These are phyloP conservation scores for Backusella liffmaniae DNA, from an alignment of 192 early-diverging fungal genomes.

Conservation along the genomic window DNA sequence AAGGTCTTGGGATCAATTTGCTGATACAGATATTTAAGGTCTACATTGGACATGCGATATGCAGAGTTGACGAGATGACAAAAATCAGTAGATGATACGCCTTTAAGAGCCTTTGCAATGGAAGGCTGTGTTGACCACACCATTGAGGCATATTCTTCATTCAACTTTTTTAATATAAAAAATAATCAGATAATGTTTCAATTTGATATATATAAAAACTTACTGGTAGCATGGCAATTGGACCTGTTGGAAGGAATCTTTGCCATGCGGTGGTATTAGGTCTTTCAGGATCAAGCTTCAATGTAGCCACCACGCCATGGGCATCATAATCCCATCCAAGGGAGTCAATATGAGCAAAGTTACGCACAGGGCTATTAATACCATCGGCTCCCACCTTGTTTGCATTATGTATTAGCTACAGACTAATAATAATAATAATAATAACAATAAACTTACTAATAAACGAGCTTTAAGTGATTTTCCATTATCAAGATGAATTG, in stretches of 20 bases:
- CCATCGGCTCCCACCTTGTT: conserved; percentile 83
- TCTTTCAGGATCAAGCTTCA: conserved; percentile 53
- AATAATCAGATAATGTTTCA: neutral
- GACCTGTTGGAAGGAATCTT: conserved; percentile 92
- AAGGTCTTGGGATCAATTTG: conserved; percentile 47
- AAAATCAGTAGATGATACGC: conserved; percentile 64
- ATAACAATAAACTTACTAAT: conserved; percentile 46
- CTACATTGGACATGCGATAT: conserved; percentile 64
- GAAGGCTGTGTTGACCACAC: conserved; percentile 86
- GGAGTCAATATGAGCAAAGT: conserved; percentile 76
- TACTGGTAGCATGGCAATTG: conserved; percentile 92
- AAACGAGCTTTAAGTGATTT: conserved; percentile 63
- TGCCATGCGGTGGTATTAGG: conserved; percentile 84
- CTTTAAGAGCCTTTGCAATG: conserved; percentile 61
- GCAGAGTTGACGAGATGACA: conserved; percentile 78
- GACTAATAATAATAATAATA: no score
- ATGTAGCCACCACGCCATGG: conserved; percentile 84
- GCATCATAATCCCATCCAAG: conserved; percentile 87
- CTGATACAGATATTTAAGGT: conserved; percentile 70
- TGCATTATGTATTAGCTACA: no score
- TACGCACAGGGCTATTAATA: conserved; percentile 80
- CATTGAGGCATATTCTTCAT: conserved; percentile 64
- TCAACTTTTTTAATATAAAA: conserved; percentile 43
- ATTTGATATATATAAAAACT: conserved; percentile 12
- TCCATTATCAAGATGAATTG: conserved; percentile 67